Conservation (phyloP, 1,139 yeast genomes). For the Debaryomyces fabryi region DNA sequence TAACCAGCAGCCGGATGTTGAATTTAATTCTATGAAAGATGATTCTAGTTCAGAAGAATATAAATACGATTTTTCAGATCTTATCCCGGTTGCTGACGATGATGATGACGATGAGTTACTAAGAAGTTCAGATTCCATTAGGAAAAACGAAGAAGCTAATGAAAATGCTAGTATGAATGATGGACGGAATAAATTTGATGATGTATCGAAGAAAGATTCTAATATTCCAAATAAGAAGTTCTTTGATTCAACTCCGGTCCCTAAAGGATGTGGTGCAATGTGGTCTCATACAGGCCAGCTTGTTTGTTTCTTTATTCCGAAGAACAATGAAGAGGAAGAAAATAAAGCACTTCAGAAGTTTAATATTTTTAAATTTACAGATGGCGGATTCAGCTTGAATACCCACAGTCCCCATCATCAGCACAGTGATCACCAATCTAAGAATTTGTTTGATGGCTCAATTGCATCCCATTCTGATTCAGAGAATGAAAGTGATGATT, state of each 20-base stretch:
- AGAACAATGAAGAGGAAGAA: constrained; percentile 35
- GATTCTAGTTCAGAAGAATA: constrained; percentile 36
- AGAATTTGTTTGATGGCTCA: constrained; percentile 11
- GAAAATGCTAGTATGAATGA: constrained; percentile 17
- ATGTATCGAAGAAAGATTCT: constrained; percentile 14
- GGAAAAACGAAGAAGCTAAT: constrained; percentile 15
- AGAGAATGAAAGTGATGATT: constrained; percentile 19
- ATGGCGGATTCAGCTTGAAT: constrained; percentile 37
- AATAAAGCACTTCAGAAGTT: constrained; percentile 32
- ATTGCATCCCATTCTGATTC: constrained; percentile 16
- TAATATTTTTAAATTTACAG: constrained; percentile 42
- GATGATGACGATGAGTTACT: constrained; percentile 27
- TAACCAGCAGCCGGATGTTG: constrained; percentile 36
- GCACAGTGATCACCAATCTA: constrained; percentile 16
- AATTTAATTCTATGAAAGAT: constrained; percentile 28
- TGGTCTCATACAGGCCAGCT: constrained; percentile 83
- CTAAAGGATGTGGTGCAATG: constrained; percentile 90
- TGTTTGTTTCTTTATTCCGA: constrained; percentile 80
- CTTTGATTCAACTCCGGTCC: constrained; percentile 84
- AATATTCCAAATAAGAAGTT: constrained; percentile 16
- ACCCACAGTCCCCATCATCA: constrained; percentile 20
- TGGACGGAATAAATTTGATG: constrained; percentile 17
- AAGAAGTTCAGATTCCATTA: constrained; percentile 18
- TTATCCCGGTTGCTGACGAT: constrained; percentile 34
- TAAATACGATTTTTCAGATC: constrained; percentile 32